Base-by-base conservation (phyloP, 1,284 basidiomycete genomes). In the Irpex rosettiformis region DNA sequence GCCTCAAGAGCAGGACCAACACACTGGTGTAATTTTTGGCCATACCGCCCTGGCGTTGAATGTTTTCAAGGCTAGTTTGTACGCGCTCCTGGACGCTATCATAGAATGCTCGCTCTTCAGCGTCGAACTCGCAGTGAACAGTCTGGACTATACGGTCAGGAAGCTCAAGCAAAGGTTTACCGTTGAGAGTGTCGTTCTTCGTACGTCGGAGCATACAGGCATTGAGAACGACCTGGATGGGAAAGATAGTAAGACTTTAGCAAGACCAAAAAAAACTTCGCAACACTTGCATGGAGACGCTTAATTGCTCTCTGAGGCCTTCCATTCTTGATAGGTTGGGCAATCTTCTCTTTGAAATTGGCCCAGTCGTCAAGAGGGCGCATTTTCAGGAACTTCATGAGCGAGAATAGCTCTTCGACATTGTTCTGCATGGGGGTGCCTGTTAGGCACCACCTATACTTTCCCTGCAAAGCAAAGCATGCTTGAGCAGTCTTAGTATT, bases 171-270 rank as follows among this genome's bases (percentile, higher is more conserved):
- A 99, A 79, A 0, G 85, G 84, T 65, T 94, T 91, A 13, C 96
- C 96, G 64, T 96, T 92, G 61, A 94, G 72, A 0, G 79, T 75
- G 42, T 93, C 87, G 43, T 89, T 86, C 73, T 99, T 99, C 3
- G 84, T 89, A 1, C 96, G 85, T 4, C 96, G 83, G 18, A 98
- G 83, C 94, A 99, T 97, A 66, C 96, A 80, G 2, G 89, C 83
- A 65, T 89, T 87, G 4, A 98, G 77, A 2, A 98, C 86, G 43
- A 92, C 85, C 83, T 93, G 70, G 25, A 30, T 25, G 6, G 22
- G 5, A 21, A 43, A 13, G 29, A 16, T 21, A 24, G 13, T 37
- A 21, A 29, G 28, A 13, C 21, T 11, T 42, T 28, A 18, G 16
- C n/a, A 13, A 18, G 22, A n/a, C 28, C 5, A 21, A 40, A 37